Base-by-base conservation (phyloP, 306 rosid species). In the Ammopiptanthus mongolicus region DNA sequence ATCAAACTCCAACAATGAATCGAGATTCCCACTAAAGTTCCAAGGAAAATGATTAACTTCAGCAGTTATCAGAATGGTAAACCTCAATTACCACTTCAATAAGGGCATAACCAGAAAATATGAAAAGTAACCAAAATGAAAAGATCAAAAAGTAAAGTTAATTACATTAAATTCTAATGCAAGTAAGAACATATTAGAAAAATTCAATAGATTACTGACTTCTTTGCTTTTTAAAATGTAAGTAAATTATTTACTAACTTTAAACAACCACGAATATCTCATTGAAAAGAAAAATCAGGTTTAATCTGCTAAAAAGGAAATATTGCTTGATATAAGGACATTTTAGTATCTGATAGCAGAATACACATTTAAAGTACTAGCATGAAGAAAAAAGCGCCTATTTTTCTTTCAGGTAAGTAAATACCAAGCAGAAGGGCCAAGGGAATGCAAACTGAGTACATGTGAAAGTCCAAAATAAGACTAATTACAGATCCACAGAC, bases 31-130 rank as follows among this genome's bases (percentile, higher is more conserved):
- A 61, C 65, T 22, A 46, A 29, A 34, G 33, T 61, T 68, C 53
- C 29, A 2, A 68, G 28, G 52, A 78, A 22, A 60, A 56, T 17
- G 69, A 73, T 73, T 13, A 48, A 66, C 67, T 21, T 50, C 48
- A 8, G 64, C 29, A 62, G 79, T 5, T 64, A 78, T 42, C 51
- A 59, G 41, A 72, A 77, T 39, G 66, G 33, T n/a, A 69, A 64
- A 41, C 70, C 34, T 11, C 65, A 18, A 6, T 51, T 14, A 79
- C 50, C 6, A 48, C 29, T 62, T 12, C 28, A 44, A 52, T 22
- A 62, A 70, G 59, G 58, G 70, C 21, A 33, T 76, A 17, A 57
- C 31, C 52, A 71, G 13, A 8, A 62, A 37, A 17, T 1, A 57
- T 7, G 52, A 65, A 41, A 57, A 56, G 66, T 28, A 51, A 71